These are phyloP conservation scores for Parsonsia alboflavescens DNA, from an alignment of 257 asterid genomes.

Conservation along the genomic window DNA sequence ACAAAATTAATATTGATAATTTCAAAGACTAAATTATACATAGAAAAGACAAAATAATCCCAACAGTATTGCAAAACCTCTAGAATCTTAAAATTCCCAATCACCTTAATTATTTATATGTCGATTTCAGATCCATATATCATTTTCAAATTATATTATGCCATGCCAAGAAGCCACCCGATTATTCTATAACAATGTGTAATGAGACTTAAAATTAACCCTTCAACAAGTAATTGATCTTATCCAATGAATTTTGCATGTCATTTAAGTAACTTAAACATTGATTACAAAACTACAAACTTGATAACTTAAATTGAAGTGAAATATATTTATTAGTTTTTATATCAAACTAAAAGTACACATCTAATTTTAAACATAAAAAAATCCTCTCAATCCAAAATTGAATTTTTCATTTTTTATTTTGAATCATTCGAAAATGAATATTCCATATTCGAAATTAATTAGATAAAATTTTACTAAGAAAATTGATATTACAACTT, in stretches of 20 bases:
- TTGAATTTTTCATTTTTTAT: too few relatives aligned
- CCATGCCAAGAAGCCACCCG: not conserved
- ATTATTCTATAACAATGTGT: not conserved
- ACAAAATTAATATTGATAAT: not conserved
- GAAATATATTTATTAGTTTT: not conserved
- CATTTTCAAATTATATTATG: not conserved
- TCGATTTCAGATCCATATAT: not conserved
- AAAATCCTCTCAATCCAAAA: too few relatives aligned
- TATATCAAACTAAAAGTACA: too few relatives aligned
- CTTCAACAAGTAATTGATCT: conserved; percentile 4
- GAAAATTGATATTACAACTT: too few relatives aligned
- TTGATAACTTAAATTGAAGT: too few relatives aligned
- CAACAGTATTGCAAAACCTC: not conserved
- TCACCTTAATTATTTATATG: too few relatives aligned
- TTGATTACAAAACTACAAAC: too few relatives aligned
- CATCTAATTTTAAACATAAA: not conserved
- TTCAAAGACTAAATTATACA: not conserved
- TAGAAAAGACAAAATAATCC: not conserved
- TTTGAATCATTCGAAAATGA: too few relatives aligned
- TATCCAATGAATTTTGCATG: conserved; percentile 13
- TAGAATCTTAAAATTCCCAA: too few relatives aligned
- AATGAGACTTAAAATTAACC: not conserved
- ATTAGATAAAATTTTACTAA: too few relatives aligned
- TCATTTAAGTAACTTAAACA: conserved; percentile 14
- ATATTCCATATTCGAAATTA: too few relatives aligned